phyloP scores from a whole-genome alignment of 164 flowering plant species.

The Santalum album region DNA sequence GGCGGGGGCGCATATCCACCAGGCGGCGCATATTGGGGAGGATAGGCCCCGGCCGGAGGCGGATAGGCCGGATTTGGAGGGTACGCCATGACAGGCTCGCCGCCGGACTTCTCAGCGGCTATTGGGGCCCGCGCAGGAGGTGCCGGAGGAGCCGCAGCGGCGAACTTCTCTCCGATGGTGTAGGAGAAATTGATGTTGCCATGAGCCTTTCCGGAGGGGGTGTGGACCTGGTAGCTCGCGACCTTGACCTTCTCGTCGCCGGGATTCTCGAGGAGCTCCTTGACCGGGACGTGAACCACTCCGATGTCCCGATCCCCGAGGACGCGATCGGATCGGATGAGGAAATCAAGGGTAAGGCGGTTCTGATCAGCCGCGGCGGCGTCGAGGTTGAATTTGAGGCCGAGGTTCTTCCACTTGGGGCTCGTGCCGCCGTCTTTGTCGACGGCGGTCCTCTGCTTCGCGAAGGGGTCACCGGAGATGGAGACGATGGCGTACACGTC shows the following conservation, averaged over 20 bases:
- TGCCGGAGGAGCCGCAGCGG: background rate
- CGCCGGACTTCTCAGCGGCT: background rate
- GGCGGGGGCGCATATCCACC: constrained; percentile 16
- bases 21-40: constrained; percentile 1
- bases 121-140: background rate
- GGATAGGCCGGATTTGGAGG: background rate
- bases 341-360: constrained; percentile 2
- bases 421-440: constrained; percentile 16
- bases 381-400: background rate
- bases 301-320: constrained; percentile 32
- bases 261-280: constrained; percentile 18
- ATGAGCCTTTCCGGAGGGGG: constrained; percentile 5
- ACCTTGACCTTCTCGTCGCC: background rate
- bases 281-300: constrained; percentile 22
- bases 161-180: constrained; percentile 16
- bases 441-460: constrained; percentile 19
- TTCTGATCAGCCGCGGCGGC: constrained; percentile 1
- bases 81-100: constrained; percentile 16
- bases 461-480: constrained; percentile 18
- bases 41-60: background rate
- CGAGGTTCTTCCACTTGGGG: constrained; percentile 5
- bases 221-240: constrained; percentile 6
- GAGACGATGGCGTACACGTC: constrained; percentile 25
- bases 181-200: constrained; percentile 11
- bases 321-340: constrained; percentile 18